Evolutionary conservation across 768 basidiomycete genomes (phyloP).

Genomic region (Hemileccinum rubropunctum): DNA sequence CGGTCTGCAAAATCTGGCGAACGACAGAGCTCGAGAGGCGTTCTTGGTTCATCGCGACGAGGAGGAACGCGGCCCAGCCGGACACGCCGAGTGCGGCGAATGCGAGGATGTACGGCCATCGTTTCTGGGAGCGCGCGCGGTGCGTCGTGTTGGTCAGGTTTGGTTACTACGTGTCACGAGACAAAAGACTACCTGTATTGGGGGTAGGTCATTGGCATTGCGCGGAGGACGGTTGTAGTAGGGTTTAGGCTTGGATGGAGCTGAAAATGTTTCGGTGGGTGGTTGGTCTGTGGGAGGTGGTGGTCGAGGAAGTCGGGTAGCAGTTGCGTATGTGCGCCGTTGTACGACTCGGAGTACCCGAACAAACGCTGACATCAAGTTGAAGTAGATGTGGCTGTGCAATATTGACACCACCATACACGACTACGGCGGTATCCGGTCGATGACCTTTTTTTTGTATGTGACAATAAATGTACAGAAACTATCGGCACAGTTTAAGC

Average conservation of each 20-base stretch:
- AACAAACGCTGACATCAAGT: too few relatives aligned
- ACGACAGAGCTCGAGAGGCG: constrained; percentile 74
- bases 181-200: constrained; percentile 35
- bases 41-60: constrained; percentile 73
- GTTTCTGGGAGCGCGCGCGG: too few relatives aligned
- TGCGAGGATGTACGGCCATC: constrained; percentile 58
- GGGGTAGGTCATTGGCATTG: constrained; percentile 42
- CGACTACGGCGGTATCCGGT: too few relatives aligned
- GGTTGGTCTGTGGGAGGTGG: too few relatives aligned
- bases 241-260: constrained; percentile 41
- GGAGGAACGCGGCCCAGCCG: constrained; percentile 67
- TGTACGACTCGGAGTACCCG: too few relatives aligned
- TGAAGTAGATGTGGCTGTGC: too few relatives aligned
- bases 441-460: too few relatives aligned
- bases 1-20: constrained; percentile 58
- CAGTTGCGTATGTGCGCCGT: constrained; percentile 15
- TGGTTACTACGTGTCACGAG: neutral
- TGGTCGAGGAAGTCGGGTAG: constrained; percentile 24
- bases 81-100: constrained; percentile 52
- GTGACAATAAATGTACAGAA: too few relatives aligned
- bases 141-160: neutral
- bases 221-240: constrained; percentile 43
- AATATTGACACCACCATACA: too few relatives aligned
- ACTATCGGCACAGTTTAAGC: too few relatives aligned
- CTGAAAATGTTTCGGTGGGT: constrained; percentile 39